Percentiles rank a stretch among this genome's conserved stretches.
phyloP scores from a whole-genome alignment of 306 rosid species.

The Acacia crassicarpa region DNA sequence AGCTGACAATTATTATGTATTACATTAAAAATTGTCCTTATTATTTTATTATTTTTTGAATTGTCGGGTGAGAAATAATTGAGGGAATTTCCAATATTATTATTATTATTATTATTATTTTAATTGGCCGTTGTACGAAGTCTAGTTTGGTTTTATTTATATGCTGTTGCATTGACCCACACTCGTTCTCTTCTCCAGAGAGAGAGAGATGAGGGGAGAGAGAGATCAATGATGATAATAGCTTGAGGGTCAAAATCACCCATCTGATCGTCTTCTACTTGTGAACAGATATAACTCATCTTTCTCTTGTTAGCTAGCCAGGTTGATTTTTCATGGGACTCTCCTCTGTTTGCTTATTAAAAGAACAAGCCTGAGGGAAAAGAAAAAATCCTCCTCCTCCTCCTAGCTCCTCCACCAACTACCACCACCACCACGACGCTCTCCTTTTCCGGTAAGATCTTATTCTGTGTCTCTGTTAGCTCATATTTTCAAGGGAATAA shows the following conservation, averaged over 20 bases:
- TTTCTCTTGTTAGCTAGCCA: constrained; percentile 36
- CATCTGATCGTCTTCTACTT: constrained; percentile 51
- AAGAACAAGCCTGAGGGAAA: constrained; percentile 36
- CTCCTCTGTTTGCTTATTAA: constrained; percentile 42
- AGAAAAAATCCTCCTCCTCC: constrained; percentile 8
- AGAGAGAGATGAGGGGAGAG: constrained; percentile 11
- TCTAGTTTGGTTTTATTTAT: constrained; percentile 73
- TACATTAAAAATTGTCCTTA: constrained; percentile 27
- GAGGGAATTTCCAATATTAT: constrained; percentile 42
- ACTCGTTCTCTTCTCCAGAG: constrained; percentile 12
- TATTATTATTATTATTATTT: neutral
- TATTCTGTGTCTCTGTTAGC: neutral
- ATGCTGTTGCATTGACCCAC: constrained; percentile 77
- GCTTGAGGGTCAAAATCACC: constrained; percentile 55
- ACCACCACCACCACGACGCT: constrained; percentile 5
- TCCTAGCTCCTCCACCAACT: neutral
- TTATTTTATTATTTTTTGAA: constrained; percentile 18
- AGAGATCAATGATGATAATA: constrained; percentile 48
- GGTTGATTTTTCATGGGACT: constrained; percentile 47
- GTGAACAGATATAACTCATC: constrained; percentile 45
- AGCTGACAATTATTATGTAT: constrained; percentile 26
- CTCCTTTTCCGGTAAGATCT: neutral
- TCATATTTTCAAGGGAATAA: neutral
- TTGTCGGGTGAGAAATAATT: constrained; percentile 55
- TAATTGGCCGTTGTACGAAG: constrained; percentile 43